Evolutionary conservation across 108 stramenopile species (phyloP), one percentile per base, ranked within the genome.

Genomic region (Pseudonitzschia multiseries): DNA sequence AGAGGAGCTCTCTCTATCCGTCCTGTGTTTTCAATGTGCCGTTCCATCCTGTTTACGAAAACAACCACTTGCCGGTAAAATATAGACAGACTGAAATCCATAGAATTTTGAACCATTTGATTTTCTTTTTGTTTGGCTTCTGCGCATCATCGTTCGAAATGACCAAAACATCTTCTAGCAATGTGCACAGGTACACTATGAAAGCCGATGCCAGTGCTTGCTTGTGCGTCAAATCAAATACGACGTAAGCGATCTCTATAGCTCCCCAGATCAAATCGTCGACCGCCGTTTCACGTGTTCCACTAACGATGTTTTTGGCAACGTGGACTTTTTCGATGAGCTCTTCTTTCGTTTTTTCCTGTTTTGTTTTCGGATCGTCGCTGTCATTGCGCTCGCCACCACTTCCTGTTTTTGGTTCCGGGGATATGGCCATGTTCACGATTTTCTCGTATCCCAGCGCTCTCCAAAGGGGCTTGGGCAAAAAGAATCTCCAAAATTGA

Each of bases 191-290:
- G 40, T 62, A 62, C 32, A 33, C 32, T 15, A 40, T 14, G 18
- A 62, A 33, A 0, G 61, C 61, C 17, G 61, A 36, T 21, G 33
- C 61, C 4, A 62, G 27, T 18, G 61, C 61, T 33, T 62, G 61
- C 31, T 62, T 42, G 10, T 31, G 32, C 20, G 61, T 62, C 33
- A 62, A 3, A 20, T 62, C 61, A n/a, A 62, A 33, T 31, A 18
- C 32, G 36, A 62, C 61, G 36, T 62, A 62, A 14, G 61, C 61
- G n/a, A 62, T 62, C 36, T 62, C 12, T 3, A 62, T 21, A 14
- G 36, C 61, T 15, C 61, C 61, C 61, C 61, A 62, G n/a, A 62
- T 62, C 32, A 62, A 33, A 62, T 42, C 61, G 6, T 62, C 61
- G 9, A 29, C 36, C 18, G 61, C 61, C 18, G 33, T 62, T 62